These are phyloP conservation scores for Puccinia coronata DNA, from an alignment of 1,284 basidiomycete genomes.

Conservation along the genomic window DNA sequence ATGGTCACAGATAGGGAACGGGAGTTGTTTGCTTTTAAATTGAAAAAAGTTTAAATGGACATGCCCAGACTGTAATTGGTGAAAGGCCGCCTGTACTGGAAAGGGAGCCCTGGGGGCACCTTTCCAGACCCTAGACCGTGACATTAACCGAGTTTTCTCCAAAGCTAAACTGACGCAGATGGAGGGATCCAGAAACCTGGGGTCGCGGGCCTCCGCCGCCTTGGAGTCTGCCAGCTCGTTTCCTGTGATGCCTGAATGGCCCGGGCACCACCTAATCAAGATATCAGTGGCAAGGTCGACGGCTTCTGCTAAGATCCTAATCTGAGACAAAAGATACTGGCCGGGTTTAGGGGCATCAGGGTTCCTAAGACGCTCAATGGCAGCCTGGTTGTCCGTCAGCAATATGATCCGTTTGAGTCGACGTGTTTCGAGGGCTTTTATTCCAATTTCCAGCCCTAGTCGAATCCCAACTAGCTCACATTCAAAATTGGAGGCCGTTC, in stretches of 20 bases:
- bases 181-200: background rate
- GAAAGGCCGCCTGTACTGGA: background rate
- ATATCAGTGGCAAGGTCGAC: background rate
- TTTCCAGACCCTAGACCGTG: background rate
- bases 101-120: background rate
- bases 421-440: background rate
- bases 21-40: background rate
- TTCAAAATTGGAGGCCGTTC: background rate
- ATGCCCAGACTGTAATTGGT: conserved; percentile 6
- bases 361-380: background rate
- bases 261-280: background rate
- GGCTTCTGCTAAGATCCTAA: background rate
- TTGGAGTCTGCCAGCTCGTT: background rate
- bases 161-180: background rate
- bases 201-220: background rate
- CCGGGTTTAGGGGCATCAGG: background rate
- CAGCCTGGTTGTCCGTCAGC: background rate
- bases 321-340: background rate
- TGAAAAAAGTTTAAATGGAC: background rate
- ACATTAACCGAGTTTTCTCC: background rate
- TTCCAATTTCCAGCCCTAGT: background rate
- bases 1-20: background rate
- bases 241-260: background rate
- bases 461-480: background rate
- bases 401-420: background rate